phyloP scores from a whole-genome alignment of 208 protist species.

The Trypanosoma brucei region DNA sequence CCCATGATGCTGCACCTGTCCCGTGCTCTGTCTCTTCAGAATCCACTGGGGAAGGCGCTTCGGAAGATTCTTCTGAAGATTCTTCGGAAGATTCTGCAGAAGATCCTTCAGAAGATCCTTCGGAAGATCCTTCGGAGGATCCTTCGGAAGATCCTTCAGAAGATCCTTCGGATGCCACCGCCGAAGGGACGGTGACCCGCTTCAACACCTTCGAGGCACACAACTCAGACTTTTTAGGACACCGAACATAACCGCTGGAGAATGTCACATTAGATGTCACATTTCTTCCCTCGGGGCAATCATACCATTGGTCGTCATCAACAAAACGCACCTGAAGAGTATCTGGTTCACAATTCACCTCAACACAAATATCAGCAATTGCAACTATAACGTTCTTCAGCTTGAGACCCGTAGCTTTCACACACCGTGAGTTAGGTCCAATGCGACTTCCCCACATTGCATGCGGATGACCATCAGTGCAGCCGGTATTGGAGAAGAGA shows the following conservation, averaged over 20 bases:
- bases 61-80: too few relatives aligned
- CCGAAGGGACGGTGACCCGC: too few relatives aligned
- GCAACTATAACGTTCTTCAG: not conserved
- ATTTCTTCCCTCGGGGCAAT: conserved; percentile 2
- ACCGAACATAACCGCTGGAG: conserved; percentile 24
- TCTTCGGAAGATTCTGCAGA: too few relatives aligned
- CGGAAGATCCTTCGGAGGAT: too few relatives aligned
- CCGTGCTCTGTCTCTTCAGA: too few relatives aligned
- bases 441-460: conserved; percentile 21
- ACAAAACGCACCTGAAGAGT: conserved; percentile 7
- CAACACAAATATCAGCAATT: conserved; percentile 24
- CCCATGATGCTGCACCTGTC: too few relatives aligned
- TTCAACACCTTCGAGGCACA: conserved; percentile 15
- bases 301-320: conserved; percentile 7
- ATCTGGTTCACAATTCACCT: conserved; percentile 11
- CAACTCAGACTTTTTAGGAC: conserved; percentile 34
- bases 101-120: too few relatives aligned
- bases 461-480: conserved; percentile 10
- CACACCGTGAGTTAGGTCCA: conserved; percentile 19
- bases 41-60: too few relatives aligned
- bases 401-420: conserved; percentile 6
- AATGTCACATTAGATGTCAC: conserved; percentile 18
- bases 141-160: too few relatives aligned
- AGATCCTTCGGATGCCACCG: too few relatives aligned
- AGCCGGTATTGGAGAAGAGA: conserved; percentile 13